Conservation (phyloP, 1,139 yeast genomes). For the Insectozyma bohioensis region DNA sequence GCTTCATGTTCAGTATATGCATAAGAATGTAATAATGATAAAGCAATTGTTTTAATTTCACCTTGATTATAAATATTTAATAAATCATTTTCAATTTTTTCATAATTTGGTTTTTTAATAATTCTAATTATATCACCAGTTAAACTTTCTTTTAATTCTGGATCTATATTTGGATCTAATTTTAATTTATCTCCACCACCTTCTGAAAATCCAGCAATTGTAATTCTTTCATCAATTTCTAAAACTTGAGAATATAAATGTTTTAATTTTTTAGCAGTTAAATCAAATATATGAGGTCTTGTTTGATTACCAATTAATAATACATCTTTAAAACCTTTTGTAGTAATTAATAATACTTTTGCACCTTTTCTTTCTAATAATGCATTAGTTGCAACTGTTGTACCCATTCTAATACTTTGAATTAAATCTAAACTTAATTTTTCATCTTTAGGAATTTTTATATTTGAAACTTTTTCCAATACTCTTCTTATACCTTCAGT, state of each 20-base stretch:
- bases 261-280: conserved; percentile 36
- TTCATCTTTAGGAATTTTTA: conserved; percentile 43
- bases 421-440: conserved; percentile 31
- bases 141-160: conserved; percentile 26
- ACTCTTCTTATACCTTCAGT: conserved; percentile 85
- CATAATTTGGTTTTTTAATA: conserved; percentile 33
- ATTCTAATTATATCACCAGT: conserved; percentile 41
- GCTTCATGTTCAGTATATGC: conserved; percentile 41
- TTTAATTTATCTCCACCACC: conserved; percentile 38
- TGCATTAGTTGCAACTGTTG: conserved; percentile 44
- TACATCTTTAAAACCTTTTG: conserved; percentile 52
- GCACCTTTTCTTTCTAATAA: conserved; percentile 53
- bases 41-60: conserved; percentile 33
- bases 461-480: conserved; percentile 56
- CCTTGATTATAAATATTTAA: conserved; percentile 25
- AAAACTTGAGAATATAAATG: conserved; percentile 35
- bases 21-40: conserved; percentile 41
- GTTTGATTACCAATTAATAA: conserved; percentile 43
- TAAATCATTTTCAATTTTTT: conserved; percentile 22
- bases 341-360: conserved; percentile 47
- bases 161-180: conserved; percentile 20
- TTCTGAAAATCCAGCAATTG: conserved; percentile 38
- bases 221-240: conserved; percentile 45
- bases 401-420: conserved; percentile 38
- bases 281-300: conserved; percentile 38